Evolutionary conservation across 2,329 filamentous ascomycete species (phyloP).

Genomic region (Penicillium palitans): DNA sequence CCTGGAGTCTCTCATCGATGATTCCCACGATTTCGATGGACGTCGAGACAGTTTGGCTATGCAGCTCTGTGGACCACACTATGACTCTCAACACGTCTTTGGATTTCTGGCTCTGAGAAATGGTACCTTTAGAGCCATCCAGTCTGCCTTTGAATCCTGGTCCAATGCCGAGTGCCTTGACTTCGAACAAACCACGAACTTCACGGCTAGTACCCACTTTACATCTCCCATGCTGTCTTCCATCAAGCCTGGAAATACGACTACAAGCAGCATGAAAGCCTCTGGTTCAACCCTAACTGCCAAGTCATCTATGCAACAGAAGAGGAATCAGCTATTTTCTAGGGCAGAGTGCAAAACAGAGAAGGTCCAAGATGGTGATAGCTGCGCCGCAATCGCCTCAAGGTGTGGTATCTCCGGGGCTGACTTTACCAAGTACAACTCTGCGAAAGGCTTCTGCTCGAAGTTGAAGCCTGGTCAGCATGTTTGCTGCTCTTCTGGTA

Average conservation of each 20-base stretch:
- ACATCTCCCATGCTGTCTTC: constrained; percentile 1
- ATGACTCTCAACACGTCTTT: constrained; percentile 36
- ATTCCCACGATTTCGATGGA: constrained; percentile 23
- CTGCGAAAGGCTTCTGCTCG: constrained; percentile 21
- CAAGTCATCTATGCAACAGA: not conserved
- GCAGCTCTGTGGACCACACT: constrained; percentile 38
- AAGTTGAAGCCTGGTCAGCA: constrained; percentile 36
- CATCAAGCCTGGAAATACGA: not conserved
- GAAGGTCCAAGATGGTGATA: not conserved
- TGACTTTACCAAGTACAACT: constrained; percentile 23
- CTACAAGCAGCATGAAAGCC: not conserved
- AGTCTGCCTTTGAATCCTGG: constrained; percentile 1
- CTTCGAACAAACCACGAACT: not conserved
- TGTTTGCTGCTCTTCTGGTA: constrained; percentile 40
- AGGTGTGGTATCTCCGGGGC: constrained; percentile 35
- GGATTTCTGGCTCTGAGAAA: constrained; percentile 31
- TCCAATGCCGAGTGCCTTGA: not conserved
- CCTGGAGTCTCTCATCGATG: constrained; percentile 31
- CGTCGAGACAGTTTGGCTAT: constrained; percentile 35
- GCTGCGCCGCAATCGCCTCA: constrained; percentile 30
- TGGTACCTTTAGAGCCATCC: constrained; percentile 2
- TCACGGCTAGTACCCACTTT: not conserved
- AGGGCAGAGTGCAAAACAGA: not conserved
- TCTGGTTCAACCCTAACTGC: not conserved
- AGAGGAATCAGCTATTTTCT: not conserved